These are phyloP conservation scores for Coprinopsis strossmayeri DNA, from an alignment of 768 basidiomycete species.

Conservation along the genomic window DNA sequence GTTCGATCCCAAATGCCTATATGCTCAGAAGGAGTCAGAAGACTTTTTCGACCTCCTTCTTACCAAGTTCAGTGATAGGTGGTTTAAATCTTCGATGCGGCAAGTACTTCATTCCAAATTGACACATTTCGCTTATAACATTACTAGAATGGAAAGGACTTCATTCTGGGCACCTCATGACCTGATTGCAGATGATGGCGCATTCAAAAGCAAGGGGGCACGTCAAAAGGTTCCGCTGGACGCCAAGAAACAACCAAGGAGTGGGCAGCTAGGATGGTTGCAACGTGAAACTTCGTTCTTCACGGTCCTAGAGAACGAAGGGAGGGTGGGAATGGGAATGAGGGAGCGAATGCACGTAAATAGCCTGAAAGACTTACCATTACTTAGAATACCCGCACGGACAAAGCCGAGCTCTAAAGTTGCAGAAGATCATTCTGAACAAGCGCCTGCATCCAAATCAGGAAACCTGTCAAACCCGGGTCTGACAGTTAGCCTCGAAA, in stretches of 20 bases:
- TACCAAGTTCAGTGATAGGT: too few relatives aligned
- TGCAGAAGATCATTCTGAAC: neutral
- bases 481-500: neutral
- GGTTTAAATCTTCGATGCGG: too few relatives aligned
- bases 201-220: too few relatives aligned
- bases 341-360: neutral
- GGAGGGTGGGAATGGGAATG: neutral
- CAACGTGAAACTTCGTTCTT: constrained; percentile 1
- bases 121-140: too few relatives aligned
- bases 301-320: constrained; percentile 1
- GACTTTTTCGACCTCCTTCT: too few relatives aligned
- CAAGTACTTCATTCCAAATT: too few relatives aligned
- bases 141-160: too few relatives aligned
- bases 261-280: neutral
- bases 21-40: too few relatives aligned
- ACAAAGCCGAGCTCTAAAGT: neutral
- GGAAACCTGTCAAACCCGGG: neutral
- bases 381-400: neutral
- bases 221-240: too few relatives aligned
- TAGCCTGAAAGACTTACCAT: neutral
- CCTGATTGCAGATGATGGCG: too few relatives aligned
- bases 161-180: too few relatives aligned
- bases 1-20: too few relatives aligned
- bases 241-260: constrained; percentile 4
- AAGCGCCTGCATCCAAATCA: neutral